Base-by-base conservation (phyloP, 2,329 filamentous ascomycete species). In the Arthrocladium fulminans region DNA sequence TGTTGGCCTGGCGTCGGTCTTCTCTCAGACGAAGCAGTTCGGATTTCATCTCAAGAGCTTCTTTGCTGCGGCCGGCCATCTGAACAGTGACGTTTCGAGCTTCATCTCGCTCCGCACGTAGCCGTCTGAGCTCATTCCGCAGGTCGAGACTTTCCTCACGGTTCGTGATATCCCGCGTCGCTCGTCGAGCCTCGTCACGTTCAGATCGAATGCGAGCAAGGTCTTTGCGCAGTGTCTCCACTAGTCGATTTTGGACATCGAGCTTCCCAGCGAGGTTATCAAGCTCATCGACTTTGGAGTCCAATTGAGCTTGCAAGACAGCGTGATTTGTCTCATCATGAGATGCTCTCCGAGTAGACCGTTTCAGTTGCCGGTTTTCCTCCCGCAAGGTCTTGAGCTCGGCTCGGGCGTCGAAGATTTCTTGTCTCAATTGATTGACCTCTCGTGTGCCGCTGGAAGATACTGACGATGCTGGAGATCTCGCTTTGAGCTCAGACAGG, bases 251-350 rank as follows among this genome's bases (percentile, higher is more conserved):
- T 52, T 84, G 81, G 59, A 85, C 79, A 4, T 76, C 73, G 23
- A 92, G 73, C 59, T 86, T 81, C 50, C 86, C 74, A 56, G 86
- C 81, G n/a, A 92, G 72, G 27, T 81, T 76, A 62, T 86, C 79
- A 35, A 73, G 67, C 57, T 75, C 73, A 1, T 70, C 63, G 4
- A 69, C 65, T 6, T 69, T 68, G 12, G 70, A 68, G 56, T 73
- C 69, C 15, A 74, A 63, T 1, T 74, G 54, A 39, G 72, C 67
- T 44, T 71, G 69, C 25, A 71, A 63, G 35, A 69, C 67, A 43
- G 61, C 65, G 41, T 69, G 64, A 44, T 71, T 67, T 45, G 69
- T 65, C 24, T 68, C 65, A 40, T 61, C 61, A 54, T 67, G 63
- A 32, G 55, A 66, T 53, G 68, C 70, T 39, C 68, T 67, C 53